These are phyloP conservation scores for Chlorophyllum brunneum DNA, from an alignment of 768 basidiomycete species.

Conservation along the genomic window DNA sequence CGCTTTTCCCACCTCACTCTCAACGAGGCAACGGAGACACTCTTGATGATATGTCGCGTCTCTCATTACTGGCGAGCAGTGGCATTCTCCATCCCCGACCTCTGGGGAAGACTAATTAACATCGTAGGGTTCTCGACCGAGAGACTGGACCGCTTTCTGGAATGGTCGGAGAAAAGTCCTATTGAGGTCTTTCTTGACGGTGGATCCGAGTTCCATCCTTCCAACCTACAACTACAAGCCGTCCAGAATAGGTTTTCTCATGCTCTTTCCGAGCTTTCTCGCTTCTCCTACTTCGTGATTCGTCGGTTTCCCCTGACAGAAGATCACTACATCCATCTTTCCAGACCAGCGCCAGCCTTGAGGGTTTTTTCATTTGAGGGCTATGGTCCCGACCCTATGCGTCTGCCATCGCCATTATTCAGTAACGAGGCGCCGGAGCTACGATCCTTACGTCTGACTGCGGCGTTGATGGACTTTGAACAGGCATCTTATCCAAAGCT, in stretches of 20 bases:
- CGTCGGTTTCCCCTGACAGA: not conserved
- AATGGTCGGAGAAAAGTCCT: not conserved
- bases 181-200: not conserved
- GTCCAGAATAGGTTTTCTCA: not conserved
- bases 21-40: not conserved
- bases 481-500: not conserved
- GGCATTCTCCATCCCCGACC: not conserved
- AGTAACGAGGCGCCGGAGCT: not conserved
- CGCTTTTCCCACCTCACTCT: not conserved
- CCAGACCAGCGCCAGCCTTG: not conserved
- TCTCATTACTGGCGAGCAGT: conserved; percentile 5
- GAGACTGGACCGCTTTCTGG: not conserved
- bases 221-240: not conserved
- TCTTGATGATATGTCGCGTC: not conserved
- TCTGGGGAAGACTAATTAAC: conserved; percentile 10
- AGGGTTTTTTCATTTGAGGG: conserved; percentile 1
- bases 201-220: not conserved
- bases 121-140: not conserved
- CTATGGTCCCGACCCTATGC: not conserved
- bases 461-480: not conserved
- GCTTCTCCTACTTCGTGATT: not conserved
- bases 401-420: not conserved
- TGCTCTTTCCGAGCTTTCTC: not conserved
- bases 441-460: not conserved
- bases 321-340: not conserved